phyloP scores from a whole-genome alignment of 176 grass and related monocot species.

The Rhynchospora tenuis region DNA sequence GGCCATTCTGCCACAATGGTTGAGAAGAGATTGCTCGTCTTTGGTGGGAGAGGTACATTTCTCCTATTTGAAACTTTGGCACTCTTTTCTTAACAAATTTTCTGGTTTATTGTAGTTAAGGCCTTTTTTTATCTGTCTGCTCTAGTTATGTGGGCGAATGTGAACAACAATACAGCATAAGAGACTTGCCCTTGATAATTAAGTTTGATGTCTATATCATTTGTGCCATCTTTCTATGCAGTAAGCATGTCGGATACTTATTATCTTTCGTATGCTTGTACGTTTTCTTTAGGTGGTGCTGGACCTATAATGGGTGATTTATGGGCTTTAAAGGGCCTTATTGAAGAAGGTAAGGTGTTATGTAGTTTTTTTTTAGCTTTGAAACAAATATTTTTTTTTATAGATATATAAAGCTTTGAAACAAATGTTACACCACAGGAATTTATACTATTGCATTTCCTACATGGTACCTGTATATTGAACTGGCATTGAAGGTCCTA shows the following conservation, averaged over 20 bases:
- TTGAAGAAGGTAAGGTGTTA: conserved; percentile 70
- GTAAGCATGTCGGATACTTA: neutral
- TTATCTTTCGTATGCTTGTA: neutral
- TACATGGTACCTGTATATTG: neutral
- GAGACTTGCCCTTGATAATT: neutral
- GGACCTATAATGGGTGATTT: conserved; percentile 93
- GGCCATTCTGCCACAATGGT: conserved; percentile 97
- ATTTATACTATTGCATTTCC: neutral
- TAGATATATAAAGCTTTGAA: neutral
- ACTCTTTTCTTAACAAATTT: conserved; percentile 9
- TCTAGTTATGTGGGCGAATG: neutral
- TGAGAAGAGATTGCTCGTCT: conserved; percentile 84
- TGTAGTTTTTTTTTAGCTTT: conserved; percentile 34
- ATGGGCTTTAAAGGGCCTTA: conserved; percentile 96
- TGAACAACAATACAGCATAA: neutral
- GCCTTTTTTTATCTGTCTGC: neutral
- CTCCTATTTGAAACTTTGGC: neutral
- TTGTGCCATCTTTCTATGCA: neutral
- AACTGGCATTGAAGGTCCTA: neutral
- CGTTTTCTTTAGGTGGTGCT: conserved; percentile 46
- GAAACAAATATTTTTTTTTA: conserved; percentile 12
- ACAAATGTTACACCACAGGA: neutral
- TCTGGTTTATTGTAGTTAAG: neutral
- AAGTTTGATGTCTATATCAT: neutral
- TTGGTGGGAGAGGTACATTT: conserved; percentile 85